Conservation (phyloP, 257 asterid species). For the Sherardia arvensis region DNA sequence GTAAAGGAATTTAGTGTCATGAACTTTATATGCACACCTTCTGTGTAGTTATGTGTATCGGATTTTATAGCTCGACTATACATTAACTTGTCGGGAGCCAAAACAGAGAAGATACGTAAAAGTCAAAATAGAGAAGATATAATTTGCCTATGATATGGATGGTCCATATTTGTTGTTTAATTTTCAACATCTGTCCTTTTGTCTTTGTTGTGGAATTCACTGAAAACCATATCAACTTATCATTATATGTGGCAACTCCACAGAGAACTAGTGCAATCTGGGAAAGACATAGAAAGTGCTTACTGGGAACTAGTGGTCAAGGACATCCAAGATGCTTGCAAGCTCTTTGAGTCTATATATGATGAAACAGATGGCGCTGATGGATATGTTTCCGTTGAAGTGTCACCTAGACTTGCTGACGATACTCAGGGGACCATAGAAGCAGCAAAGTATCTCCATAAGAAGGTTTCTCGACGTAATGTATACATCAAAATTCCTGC, state of each 20-base stretch:
- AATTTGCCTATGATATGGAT: not conserved
- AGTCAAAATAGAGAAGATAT: not conserved
- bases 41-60: not conserved
- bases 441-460: conserved; percentile 94
- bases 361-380: conserved; percentile 84
- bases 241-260: conserved; percentile 9
- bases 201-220: not conserved
- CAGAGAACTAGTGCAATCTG: conserved; percentile 91
- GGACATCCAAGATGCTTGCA: conserved; percentile 99
- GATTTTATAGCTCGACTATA: not conserved
- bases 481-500: conserved; percentile 98
- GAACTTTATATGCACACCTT: not conserved
- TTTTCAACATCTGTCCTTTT: not conserved
- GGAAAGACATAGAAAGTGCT: conserved; percentile 82
- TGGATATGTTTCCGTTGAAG: conserved; percentile 99
- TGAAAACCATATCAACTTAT: not conserved
- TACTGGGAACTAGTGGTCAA: conserved; percentile 99
- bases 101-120: not conserved
- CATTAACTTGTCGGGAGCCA: not conserved
- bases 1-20: not conserved
- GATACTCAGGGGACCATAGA: conserved; percentile 81
- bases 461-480: conserved; percentile 76
- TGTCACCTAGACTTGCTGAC: conserved; percentile 92
- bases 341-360: conserved; percentile 81
- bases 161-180: not conserved